phyloP scores from a whole-genome alignment of 768 basidiomycete genomes.

The Amyloporia xantha region DNA sequence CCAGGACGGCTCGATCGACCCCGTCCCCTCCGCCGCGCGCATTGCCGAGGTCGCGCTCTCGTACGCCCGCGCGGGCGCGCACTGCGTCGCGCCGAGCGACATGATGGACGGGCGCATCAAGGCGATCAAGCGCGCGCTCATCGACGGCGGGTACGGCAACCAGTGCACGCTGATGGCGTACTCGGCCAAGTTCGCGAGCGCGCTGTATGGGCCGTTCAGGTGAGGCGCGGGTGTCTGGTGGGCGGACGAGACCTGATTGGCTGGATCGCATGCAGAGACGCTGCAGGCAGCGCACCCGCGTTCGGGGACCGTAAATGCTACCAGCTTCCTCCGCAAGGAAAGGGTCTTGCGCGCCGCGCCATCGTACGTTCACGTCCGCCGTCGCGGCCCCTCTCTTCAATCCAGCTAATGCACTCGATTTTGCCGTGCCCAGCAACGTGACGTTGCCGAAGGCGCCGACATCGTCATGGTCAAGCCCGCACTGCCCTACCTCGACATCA shows the following conservation, averaged over 20 bases:
- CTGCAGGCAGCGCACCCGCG: slow-evolving; percentile 92
- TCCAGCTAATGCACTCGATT: too few relatives aligned
- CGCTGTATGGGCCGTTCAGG: slow-evolving; percentile 95
- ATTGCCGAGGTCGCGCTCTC: slow-evolving; percentile 88
- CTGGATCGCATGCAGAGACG: slow-evolving; percentile 57
- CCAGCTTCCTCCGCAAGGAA: slow-evolving; percentile 84
- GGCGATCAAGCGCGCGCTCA: slow-evolving; percentile 80
- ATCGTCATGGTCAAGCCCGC: slow-evolving; percentile 99
- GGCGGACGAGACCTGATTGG: not conserved
- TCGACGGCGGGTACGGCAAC: slow-evolving; percentile 81
- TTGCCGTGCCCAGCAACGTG: slow-evolving; percentile 72
- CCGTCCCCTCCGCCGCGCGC: slow-evolving; percentile 80
- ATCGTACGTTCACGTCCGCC: slow-evolving; percentile 49
- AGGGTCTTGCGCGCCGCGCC: slow-evolving; percentile 88
- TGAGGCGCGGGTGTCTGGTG: slow-evolving; percentile 31
- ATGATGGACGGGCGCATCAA: slow-evolving; percentile 99
- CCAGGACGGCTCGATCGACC: slow-evolving; percentile 66
- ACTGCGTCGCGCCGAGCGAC: slow-evolving; percentile 97
- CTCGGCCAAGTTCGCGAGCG: slow-evolving; percentile 95
- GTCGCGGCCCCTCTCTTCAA: too few relatives aligned
- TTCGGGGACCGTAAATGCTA: slow-evolving; percentile 98
- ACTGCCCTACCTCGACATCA: slow-evolving; percentile 93
- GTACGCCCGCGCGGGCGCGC: slow-evolving; percentile 93
- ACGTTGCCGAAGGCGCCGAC: slow-evolving; percentile 87
- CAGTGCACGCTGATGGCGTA: slow-evolving; percentile 93